Base-by-base conservation (phyloP, 345 rosid species). In the rapeseed (Brassica napus) region DNA sequence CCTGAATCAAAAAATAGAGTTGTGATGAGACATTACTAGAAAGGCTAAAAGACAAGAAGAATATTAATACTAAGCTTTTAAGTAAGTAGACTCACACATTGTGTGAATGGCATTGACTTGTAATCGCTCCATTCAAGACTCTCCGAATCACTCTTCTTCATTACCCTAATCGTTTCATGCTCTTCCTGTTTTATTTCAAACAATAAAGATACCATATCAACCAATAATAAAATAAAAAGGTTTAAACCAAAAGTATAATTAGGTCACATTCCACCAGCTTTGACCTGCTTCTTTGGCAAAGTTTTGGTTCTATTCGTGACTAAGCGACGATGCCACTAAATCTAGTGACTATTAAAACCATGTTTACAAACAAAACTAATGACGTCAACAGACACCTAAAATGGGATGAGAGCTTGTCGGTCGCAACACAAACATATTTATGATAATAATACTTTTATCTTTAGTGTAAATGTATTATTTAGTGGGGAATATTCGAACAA, bases 71-170 rank as follows among this genome's bases (percentile, higher is more conserved):
- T 18, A 18, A 55, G 7, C 24, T 58, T 21, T 0, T 4, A 78
- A 78, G 42, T 9, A 30, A 79, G 42, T 65, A 14, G 2, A 73
- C 99, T 87, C 83, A 96, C 99, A 77, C 98, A 93, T 77, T 90
- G 99, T 68, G 99, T 96, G 85, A 96, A 96, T 6, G 94, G 88
- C 99, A 96, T 96, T 15, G 98, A 88, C 84, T 93, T 96, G 79
- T 96, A 96, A 81, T 96, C 99, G 76, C 70, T 82, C 99, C 99
- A 96, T 75, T 87, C 91, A 4, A 96, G 91, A 42, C 84, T 87
- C 49, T 85, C 86, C 0, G 83, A 63, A 39, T 83, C 86, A 7
- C 76, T 74, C 80, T 89, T 96, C 80, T 89, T 96, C 80, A 39
- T 85, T 12, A 82, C 91, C 61, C 92, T 90, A 6, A 96, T 92